phyloP scores from a whole-genome alignment of 164 flowering plant genomes.

The Magnolia kwangsiensis region DNA sequence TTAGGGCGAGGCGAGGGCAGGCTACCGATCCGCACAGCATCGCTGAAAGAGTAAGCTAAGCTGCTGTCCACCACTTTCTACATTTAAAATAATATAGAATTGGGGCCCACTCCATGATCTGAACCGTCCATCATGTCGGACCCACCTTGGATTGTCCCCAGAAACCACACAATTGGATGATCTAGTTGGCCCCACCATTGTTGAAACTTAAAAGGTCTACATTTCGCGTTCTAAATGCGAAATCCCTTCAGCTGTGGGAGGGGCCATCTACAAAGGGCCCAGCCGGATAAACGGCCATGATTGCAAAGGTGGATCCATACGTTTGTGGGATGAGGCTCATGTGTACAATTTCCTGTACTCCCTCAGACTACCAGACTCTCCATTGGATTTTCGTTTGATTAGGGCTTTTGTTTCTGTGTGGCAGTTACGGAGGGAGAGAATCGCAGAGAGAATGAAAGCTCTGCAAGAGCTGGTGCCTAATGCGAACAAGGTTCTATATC shows the following conservation, averaged over 20 bases:
- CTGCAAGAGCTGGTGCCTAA: conserved; percentile 97
- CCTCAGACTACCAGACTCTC: neutral
- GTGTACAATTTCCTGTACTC: neutral
- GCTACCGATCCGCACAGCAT: conserved; percentile 99
- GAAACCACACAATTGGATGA: neutral
- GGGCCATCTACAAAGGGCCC: neutral
- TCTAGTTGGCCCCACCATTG: neutral
- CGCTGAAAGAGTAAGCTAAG: conserved; percentile 76
- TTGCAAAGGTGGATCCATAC: neutral
- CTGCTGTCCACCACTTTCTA: neutral
- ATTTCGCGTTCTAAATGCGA: neutral
- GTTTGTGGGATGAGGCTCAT: neutral
- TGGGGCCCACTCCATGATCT: neutral
- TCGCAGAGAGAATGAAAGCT: conserved; percentile 96
- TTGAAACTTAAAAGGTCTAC: neutral
- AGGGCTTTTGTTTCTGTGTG: conserved; percentile 7
- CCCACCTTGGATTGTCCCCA: too few species aligned
- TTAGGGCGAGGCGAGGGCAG: conserved; percentile 94
- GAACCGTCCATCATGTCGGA: neutral
- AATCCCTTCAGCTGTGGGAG: neutral
- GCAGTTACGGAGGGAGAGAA: conserved; percentile 95
- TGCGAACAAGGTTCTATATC: conserved; percentile 79
- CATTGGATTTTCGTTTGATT: neutral
- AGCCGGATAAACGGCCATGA: neutral
- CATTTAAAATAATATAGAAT: too few species aligned